Evolutionary conservation across 371 early-diverging fungal species (phyloP), one percentile per base, ranked within the genome.

Genomic region (Mucor racemosus): DNA sequence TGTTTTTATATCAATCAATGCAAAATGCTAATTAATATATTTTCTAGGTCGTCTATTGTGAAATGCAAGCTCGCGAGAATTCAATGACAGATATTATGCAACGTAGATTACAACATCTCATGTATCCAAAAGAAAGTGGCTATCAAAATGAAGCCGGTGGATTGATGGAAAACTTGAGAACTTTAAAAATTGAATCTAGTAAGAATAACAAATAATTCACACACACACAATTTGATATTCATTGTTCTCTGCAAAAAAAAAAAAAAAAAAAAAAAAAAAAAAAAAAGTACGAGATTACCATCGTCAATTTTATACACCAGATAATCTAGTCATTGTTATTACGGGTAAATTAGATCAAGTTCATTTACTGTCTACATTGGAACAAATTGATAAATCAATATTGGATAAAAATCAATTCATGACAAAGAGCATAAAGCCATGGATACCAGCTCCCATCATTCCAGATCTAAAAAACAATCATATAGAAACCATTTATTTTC

Each of bases 111-210:
- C 75, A 77, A 38, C 80, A 79, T 39, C 65, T 80, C 50, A 72
- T 86, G 73, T 86, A 82, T 65, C 86, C 87, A 13, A 73, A 77
- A 46, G 76, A 74, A 57, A 79, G 77, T 61, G 84, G 84, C 10
- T 86, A 86, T 65, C 82, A 80, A 36, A 68, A 74, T 60, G 83
- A 84, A 62, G 81, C 86, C 1, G 87, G 87, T 34, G 87, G 87
- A 1, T 71, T 82, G 21, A 80, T 85, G 82, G 76, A 79, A 35
- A 72, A 70, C 65, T 64, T 86, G 31, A 21, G 70, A 40, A 53
- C 44, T 33, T 34, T 69, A 34, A 69, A 69, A 46, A 76, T 86
- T 42, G 75, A 79, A 5, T 78, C 86, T 58, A 68, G 69, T 65
- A 82, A 82, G 39, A 76, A 40, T 36, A 5, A 57, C 55, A 55